Conservation (phyloP, 169 alveolate species). For the Besnoitia besnoiti region DNA sequence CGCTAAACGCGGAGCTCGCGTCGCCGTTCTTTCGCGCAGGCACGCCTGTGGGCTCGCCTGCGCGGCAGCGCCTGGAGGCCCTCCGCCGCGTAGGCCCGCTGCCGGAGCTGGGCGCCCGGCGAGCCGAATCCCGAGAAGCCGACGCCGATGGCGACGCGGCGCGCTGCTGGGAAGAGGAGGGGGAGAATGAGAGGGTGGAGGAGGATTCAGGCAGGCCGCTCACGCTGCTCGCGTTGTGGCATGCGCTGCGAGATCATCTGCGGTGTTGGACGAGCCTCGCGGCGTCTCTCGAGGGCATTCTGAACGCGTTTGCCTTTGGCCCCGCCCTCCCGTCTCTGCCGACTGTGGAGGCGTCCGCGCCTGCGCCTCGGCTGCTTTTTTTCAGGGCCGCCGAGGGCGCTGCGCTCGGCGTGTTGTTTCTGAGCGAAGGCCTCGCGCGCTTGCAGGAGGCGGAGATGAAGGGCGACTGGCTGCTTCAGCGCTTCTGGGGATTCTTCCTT, state of each 20-base stretch:
- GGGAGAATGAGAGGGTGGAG: neutral
- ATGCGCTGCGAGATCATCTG: neutral
- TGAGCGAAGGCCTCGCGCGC: neutral
- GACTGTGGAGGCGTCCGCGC: neutral
- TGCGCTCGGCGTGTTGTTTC: neutral
- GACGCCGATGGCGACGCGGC: neutral
- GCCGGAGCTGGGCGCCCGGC: neutral
- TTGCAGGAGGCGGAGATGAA: conserved; percentile 15
- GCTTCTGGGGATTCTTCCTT: neutral
- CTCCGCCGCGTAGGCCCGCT: neutral
- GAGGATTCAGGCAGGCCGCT: neutral
- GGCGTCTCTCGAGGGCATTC: neutral
- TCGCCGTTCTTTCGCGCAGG: neutral
- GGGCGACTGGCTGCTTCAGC: neutral
- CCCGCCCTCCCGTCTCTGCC: neutral
- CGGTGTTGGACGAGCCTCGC: neutral
- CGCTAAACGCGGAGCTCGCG: neutral
- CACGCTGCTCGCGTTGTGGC: neutral
- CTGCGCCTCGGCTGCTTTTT: neutral
- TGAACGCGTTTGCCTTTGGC: neutral
- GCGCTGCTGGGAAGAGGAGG: neutral
- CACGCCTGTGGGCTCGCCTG: neutral
- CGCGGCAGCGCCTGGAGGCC: neutral
- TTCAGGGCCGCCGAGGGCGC: neutral
- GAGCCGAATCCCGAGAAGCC: neutral